phyloP scores from a whole-genome alignment of 805 yeast species.

The Candida bentonensis region DNA sequence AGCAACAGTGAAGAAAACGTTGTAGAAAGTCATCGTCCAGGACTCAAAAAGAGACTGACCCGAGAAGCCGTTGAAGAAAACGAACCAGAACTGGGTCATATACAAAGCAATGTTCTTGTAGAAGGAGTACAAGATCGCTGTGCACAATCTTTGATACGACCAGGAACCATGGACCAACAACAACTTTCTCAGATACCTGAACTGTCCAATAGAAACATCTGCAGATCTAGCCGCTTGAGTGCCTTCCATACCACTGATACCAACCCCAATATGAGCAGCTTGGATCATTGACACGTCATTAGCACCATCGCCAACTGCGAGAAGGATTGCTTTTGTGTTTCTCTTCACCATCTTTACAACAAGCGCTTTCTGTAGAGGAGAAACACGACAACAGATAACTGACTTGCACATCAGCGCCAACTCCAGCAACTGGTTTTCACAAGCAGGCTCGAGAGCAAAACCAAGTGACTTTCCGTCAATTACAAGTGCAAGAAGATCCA shows the following conservation, averaged over 20 bases:
- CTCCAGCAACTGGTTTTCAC: constrained; percentile 65
- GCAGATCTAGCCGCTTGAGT: constrained; percentile 99
- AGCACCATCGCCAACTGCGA: constrained; percentile 98
- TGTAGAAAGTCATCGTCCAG: constrained; percentile 94
- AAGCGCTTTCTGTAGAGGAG: constrained; percentile 91
- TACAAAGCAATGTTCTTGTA: constrained; percentile 91
- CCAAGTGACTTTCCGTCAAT: constrained; percentile 90
- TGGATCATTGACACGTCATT: constrained; percentile 98
- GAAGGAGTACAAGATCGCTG: constrained; percentile 86
- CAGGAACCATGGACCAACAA: constrained; percentile 92
- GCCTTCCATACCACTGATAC: constrained; percentile 98
- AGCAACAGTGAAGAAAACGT: constrained; percentile 82
- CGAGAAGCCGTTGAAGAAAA: constrained; percentile 78
- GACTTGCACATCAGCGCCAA: constrained; percentile 85
- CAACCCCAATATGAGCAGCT: constrained; percentile 98
- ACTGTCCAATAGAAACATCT: constrained; percentile 93
- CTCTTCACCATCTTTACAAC: constrained; percentile 90
- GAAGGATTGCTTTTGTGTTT: constrained; percentile 52
- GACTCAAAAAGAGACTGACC: constrained; percentile 96
- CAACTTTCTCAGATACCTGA: constrained; percentile 68
- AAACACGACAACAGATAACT: constrained; percentile 94
- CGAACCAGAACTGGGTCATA: constrained; percentile 98
- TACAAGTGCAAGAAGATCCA: constrained; percentile 69
- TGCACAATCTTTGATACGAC: constrained; percentile 91
- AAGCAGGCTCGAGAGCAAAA: constrained; percentile 67